Base-by-base conservation (phyloP, 2,329 filamentous ascomycete species). In the Monosporascus cannonballus region DNA sequence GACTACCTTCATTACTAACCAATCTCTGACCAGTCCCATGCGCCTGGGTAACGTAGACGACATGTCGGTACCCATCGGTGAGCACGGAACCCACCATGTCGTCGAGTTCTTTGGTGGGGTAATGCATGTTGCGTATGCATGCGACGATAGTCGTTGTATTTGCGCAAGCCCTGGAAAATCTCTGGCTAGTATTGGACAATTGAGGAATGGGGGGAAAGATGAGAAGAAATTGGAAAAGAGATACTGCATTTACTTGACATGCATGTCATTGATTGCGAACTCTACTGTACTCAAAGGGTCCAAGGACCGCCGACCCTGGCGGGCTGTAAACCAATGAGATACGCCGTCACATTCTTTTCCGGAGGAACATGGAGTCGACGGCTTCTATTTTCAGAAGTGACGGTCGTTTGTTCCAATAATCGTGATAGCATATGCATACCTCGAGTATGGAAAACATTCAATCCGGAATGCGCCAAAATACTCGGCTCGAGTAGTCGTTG, bases 41-140 rank as follows among this genome's bases (percentile, higher is more conserved):
- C 48, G 59, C 52, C 52, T 54, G 58, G 60, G 60, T 60, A 60
- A 61, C 57, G 54, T 52, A 49, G 57, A 52, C 54, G 46, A 45
- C 34, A 59, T 58, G 60, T 53, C 56, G 57, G 57, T 52, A 60
- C 56, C 60, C 61, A 62, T 63, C 61, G 60, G 61, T 62, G 60
- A 63, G 56, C 49, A 57, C 54, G 53, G 51, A 53, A 58, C 50
- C 54, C 51, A 55, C 53, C 51, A 54, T 57, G 51, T 45, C 50
- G 53, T 54, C 55, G 46, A 55, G 25, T 34, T 51, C 18, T 50
- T 48, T 42, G 46, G 46, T 46, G 42, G 42, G 22, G 48, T 52
- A 42, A 52, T 52, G 46, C 49, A 47, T 51, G 49, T 22, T 46
- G 42, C 25, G 39, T 41, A 51, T 48, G 45, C 22, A 38, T 51